Conservation (phyloP, 1,284 basidiomycete genomes). For the Pascua guehoae region DNA sequence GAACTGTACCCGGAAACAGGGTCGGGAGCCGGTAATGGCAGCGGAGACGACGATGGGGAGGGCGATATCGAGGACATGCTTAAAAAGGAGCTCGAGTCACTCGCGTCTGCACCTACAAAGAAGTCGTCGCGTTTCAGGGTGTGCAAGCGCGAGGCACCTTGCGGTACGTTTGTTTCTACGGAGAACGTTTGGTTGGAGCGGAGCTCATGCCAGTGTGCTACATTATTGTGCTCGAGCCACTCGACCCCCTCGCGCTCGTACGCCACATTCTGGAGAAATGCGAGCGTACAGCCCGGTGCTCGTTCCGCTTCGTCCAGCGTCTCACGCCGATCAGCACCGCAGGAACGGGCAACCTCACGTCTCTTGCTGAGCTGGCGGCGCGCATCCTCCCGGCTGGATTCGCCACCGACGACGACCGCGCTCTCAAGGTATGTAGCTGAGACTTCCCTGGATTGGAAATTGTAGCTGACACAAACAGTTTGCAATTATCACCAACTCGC, state of each 20-base stretch:
- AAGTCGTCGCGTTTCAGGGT: constrained; percentile 39
- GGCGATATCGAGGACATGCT: constrained; percentile 40
- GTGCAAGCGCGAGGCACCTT: constrained; percentile 24
- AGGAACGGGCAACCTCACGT: constrained; percentile 23
- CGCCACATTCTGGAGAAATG: constrained; percentile 33
- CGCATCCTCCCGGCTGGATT: constrained; percentile 12
- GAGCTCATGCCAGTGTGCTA: constrained; percentile 30
- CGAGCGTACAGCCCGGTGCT: constrained; percentile 31
- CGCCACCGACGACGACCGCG: constrained; percentile 5
- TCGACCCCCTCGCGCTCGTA: constrained; percentile 27
- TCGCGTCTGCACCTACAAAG: constrained; percentile 18
- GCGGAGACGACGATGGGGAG: constrained; percentile 19
- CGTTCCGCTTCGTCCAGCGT: constrained; percentile 37
- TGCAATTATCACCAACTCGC: constrained; percentile 31
- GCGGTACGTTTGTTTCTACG: constrained; percentile 23
- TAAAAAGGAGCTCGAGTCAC: constrained; percentile 34
- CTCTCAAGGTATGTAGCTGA: constrained; percentile 8
- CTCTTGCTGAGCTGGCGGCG: constrained; percentile 23
- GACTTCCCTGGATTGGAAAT: background rate
- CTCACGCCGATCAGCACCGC: constrained; percentile 33
- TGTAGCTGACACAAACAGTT: constrained; percentile 23
- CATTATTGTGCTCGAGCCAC: constrained; percentile 18
- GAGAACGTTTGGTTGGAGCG: background rate
- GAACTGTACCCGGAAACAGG: constrained; percentile 40
- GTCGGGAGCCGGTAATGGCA: constrained; percentile 12